These are phyloP conservation scores for Nannizziopsis barbatae DNA, from an alignment of 2,329 filamentous ascomycete species.

Conservation along the genomic window DNA sequence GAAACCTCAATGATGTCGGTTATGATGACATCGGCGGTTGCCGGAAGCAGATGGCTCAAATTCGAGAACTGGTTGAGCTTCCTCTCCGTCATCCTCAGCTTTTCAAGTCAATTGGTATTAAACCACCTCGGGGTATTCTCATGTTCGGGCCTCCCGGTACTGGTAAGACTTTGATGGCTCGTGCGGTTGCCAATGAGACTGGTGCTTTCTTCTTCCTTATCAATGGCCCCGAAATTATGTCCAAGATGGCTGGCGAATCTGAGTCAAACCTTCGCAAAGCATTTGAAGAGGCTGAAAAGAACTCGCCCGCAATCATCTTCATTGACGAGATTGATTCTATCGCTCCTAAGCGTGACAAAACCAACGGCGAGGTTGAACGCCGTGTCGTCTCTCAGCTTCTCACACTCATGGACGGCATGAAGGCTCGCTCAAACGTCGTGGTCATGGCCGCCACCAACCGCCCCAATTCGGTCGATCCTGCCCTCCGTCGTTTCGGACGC, in stretches of 20 bases:
- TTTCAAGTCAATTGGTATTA: conserved; percentile 99
- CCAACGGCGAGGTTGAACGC: conserved; percentile 95
- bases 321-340: conserved; percentile 99
- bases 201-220: conserved; percentile 99
- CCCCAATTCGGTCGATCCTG: conserved; percentile 96
- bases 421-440: conserved; percentile 94
- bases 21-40: conserved; percentile 99
- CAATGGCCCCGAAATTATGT: conserved; percentile 99
- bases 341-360: conserved; percentile 99
- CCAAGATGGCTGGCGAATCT: conserved; percentile 99
- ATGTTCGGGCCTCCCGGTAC: conserved; percentile 96
- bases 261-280: conserved; percentile 97
- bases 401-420: conserved; percentile 99
- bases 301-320: conserved; percentile 98
- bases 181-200: conserved; percentile 96
- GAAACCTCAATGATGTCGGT: conserved; percentile 96
- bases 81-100: conserved; percentile 93
- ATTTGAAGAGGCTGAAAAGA: conserved; percentile 99
- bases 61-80: conserved; percentile 95
- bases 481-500: conserved; percentile 92
- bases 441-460: conserved; percentile 99
- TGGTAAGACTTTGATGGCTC: conserved; percentile 98
- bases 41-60: conserved; percentile 99
- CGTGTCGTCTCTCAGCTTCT: conserved; percentile 94
- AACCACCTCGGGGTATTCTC: conserved; percentile 94